These are phyloP conservation scores for Colletotrichum sansevieriae DNA, from an alignment of 2,329 filamentous ascomycete species.

Conservation along the genomic window DNA sequence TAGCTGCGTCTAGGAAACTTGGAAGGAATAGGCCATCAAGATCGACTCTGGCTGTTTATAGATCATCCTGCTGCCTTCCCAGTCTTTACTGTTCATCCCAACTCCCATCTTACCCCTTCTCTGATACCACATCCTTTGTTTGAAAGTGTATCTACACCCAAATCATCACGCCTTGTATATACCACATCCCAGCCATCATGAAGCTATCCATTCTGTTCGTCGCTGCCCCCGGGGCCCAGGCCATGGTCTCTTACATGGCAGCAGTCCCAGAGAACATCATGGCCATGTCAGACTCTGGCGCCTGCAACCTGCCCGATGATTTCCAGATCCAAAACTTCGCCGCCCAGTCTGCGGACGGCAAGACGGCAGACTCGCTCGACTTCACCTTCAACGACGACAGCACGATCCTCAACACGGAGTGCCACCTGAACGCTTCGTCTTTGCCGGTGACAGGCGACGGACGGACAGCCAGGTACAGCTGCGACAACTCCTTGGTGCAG, in stretches of 20 bases:
- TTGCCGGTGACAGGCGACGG: slow-evolving; percentile 49
- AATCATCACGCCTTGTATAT: background rate
- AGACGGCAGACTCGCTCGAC: slow-evolving; percentile 49
- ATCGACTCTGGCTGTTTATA: slow-evolving; percentile 9
- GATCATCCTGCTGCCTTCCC: slow-evolving; percentile 19
- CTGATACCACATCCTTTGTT: background rate
- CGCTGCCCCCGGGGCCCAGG: slow-evolving; percentile 40
- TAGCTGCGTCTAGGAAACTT: background rate
- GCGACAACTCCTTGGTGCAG: slow-evolving; percentile 55
- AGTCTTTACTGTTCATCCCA: slow-evolving; percentile 2
- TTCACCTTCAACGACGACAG: slow-evolving; percentile 58
- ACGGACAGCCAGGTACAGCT: slow-evolving; percentile 56
- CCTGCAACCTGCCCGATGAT: slow-evolving; percentile 54
- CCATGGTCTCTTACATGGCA: slow-evolving; percentile 42
- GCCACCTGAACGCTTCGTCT: slow-evolving; percentile 59
- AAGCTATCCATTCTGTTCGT: slow-evolving; percentile 38
- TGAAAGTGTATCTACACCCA: too few relatives aligned
- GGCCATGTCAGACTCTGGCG: slow-evolving; percentile 39
- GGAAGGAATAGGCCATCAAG: slow-evolving; percentile 14
- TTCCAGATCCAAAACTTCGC: slow-evolving; percentile 57
- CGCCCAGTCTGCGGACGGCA: slow-evolving; percentile 51
- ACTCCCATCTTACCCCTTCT: background rate
- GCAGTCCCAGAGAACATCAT: slow-evolving; percentile 41
- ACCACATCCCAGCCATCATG: slow-evolving; percentile 33
- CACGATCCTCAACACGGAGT: slow-evolving; percentile 57